Evolutionary conservation across 768 basidiomycete species (phyloP).

Genomic region (Tricholoma saponaceum): DNA sequence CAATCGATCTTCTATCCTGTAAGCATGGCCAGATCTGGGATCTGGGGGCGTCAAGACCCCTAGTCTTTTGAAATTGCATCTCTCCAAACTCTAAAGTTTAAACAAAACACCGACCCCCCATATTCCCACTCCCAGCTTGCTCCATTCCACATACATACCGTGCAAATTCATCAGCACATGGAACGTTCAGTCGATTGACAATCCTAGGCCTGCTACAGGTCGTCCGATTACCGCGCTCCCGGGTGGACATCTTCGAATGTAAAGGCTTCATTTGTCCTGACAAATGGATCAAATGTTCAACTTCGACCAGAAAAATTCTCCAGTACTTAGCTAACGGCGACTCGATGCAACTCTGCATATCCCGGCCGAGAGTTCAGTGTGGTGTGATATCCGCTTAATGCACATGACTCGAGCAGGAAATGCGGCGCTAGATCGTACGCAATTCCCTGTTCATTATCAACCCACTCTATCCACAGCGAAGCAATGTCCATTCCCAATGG

Average conservation of each 20-base stretch:
- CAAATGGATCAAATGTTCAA: neutral
- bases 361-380: neutral
- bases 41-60: neutral
- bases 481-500: neutral
- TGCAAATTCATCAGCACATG: neutral
- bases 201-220: neutral
- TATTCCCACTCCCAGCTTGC: neutral
- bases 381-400: neutral
- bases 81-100: neutral
- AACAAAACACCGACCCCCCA: neutral
- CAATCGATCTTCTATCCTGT: conserved; percentile 2
- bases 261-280: neutral
- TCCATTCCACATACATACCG: neutral
- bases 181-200: neutral
- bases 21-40: neutral
- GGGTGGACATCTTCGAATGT: neutral
- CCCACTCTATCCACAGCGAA: neutral
- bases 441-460: neutral
- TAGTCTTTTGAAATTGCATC: too few relatives aligned
- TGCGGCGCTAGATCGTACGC: neutral
- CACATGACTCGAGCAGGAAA: neutral
- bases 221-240: neutral
- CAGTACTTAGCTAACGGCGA: neutral
- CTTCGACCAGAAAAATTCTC: neutral
- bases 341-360: neutral